These are phyloP conservation scores for Paracoccidioides brasiliensis DNA, from an alignment of 2,329 filamentous ascomycete genomes.

Conservation along the genomic window DNA sequence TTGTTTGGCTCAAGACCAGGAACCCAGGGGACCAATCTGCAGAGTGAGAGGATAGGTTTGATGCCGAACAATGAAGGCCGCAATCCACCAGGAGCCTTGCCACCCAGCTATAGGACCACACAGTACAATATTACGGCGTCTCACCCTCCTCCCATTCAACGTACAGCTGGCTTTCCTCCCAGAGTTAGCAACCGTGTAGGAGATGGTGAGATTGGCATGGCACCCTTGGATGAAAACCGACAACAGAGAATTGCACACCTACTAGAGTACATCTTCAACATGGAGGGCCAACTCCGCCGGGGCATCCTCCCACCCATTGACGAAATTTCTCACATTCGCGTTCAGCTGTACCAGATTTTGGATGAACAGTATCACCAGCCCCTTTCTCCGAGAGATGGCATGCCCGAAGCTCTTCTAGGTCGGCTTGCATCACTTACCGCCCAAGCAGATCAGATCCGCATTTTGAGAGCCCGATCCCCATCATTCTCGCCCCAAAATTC, in stretches of 20 bases:
- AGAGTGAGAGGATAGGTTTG: not conserved
- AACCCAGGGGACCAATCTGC: not conserved
- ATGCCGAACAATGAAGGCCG: not conserved
- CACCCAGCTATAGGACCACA: not conserved
- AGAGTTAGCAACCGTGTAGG: not conserved
- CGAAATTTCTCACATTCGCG: constrained; percentile 19
- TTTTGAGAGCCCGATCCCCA: constrained; percentile 11
- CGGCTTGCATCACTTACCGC: constrained; percentile 20
- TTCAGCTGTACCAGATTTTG: constrained; percentile 20
- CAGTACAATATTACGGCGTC: not conserved
- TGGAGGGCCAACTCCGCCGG: constrained; percentile 19
- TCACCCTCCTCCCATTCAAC: not conserved
- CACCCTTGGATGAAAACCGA: not conserved
- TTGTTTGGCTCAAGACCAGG: not conserved
- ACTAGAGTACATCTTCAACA: constrained; percentile 14
- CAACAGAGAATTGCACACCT: constrained; percentile 12
- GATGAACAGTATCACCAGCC: constrained; percentile 21
- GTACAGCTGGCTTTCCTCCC: not conserved
- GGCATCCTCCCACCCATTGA: constrained; percentile 20
- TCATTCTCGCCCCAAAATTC: constrained; percentile 11
- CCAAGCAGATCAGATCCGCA: constrained; percentile 21
- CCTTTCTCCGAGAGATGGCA: constrained; percentile 14
- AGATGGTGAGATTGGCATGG: not conserved
- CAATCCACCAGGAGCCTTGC: not conserved
- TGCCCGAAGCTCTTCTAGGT: constrained; percentile 18